Base-by-base conservation (phyloP, 257 asterid genomes). In the Sherardia arvensis region DNA sequence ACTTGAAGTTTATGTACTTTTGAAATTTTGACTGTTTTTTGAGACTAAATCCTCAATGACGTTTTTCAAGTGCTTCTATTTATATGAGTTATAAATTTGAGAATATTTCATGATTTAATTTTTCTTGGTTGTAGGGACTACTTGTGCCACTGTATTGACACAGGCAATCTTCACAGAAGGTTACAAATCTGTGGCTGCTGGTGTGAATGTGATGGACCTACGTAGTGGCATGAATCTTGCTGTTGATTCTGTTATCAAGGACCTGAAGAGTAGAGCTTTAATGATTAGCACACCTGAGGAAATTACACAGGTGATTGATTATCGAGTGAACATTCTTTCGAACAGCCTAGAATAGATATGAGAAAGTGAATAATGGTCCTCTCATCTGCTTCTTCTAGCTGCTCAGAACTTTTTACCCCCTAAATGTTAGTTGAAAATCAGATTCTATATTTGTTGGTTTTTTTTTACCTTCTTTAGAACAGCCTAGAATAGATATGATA, bases 271-370 rank as follows among this genome's bases (percentile, higher is more conserved):
- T 80, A 78, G 86, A 78, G 96, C 95, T 47, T 61, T 82, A 68
- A 87, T 87, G 95, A 90, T 90, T 70, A 85, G 95, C 71, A 90
- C 95, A 30, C 95, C 91, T 5, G 96, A 87, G 78, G 97, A 90
- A 77, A 90, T 87, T 74, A 78, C 86, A 20, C 97, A 90, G 91
- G 97, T 90, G 71, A 74, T 66, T 90, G 71, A 74, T 66, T 12
- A 62, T 7, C 22, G 61, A 32, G 3, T 10, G 66, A 9, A 59
- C 53, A 22, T n/a, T 67, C 9, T 53, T 53, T 67, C 21, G 28
- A 11, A 5, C 17, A 53, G 59, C 59, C 8, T 53, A 22, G 18
- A 12, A 40, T 40, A 53, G 23, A 51, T 20, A 6, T 59, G 45
- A 36, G 21, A 59, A 15, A 21, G 9, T 30, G 17, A 26, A 32